Evolutionary conservation across 257 asterid genomes (phyloP).

Genomic region (Ilex aquifolium): DNA sequence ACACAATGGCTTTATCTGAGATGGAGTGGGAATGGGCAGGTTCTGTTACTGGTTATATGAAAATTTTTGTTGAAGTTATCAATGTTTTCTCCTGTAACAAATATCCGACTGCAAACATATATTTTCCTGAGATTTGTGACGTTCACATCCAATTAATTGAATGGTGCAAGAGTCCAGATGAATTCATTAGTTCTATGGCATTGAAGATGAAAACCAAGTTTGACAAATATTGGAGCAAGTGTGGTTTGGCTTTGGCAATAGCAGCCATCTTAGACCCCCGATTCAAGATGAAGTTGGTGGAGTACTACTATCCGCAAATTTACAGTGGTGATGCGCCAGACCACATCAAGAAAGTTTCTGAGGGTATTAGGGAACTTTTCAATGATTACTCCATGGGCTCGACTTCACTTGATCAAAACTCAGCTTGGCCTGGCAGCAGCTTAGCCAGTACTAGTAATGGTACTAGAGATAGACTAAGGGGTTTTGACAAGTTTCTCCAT

Average conservation of each 20-base stretch:
- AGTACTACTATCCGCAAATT: slow-evolving; percentile 68
- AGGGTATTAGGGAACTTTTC: slow-evolving; percentile 62
- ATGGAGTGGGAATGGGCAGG: slow-evolving; percentile 72
- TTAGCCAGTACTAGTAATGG: slow-evolving; percentile 40
- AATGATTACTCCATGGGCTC: slow-evolving; percentile 60
- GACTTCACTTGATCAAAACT: slow-evolving; percentile 42
- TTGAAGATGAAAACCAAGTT: slow-evolving; percentile 72
- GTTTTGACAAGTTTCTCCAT: slow-evolving; percentile 79
- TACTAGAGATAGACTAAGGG: slow-evolving; percentile 76
- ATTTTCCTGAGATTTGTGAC: slow-evolving; percentile 77
- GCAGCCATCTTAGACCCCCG: slow-evolving; percentile 91
- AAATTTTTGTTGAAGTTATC: slow-evolving; percentile 60
- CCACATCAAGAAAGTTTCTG: slow-evolving; percentile 57
- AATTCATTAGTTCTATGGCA: slow-evolving; percentile 60
- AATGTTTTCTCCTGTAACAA: slow-evolving; percentile 48
- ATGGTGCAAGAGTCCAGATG: slow-evolving; percentile 84
- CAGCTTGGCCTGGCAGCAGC: slow-evolving; percentile 34
- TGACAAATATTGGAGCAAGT: slow-evolving; percentile 77
- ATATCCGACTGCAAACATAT: slow-evolving; percentile 63
- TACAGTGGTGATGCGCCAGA: slow-evolving; percentile 53
- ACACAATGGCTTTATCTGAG: slow-evolving; percentile 53
- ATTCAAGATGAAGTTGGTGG: slow-evolving; percentile 88
- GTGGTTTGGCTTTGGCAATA: slow-evolving; percentile 65
- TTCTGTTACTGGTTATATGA: slow-evolving; percentile 50
- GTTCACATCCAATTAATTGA: slow-evolving; percentile 72